Evolutionary conservation across 225 moss, liverwort and hornwort genomes (phyloP), one percentile per base, ranked within the genome.

Genomic region (Polytrichum commune): DNA sequence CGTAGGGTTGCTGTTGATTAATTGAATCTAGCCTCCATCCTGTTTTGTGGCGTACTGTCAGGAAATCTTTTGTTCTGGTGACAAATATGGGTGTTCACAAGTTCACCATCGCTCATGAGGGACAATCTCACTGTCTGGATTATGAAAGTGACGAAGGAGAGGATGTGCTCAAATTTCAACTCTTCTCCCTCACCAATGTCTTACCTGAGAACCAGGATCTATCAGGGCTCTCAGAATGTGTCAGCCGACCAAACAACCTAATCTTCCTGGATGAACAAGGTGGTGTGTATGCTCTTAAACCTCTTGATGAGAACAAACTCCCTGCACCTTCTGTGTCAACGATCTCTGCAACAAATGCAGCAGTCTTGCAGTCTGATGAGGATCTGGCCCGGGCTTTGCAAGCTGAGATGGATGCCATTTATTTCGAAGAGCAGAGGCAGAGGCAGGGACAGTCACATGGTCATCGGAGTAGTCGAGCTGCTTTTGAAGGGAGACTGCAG

Each of bases 381-480:
- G 78, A 82, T 60, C 78, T 81, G 64, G 81, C 76, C 29, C 85
- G 74, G 28, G 79, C 81, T 79, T 62, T 79, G 65, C 79, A 82
- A 85, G 64, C 71, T 10, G 76, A 82, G 28, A 71, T 76, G 65
- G 74, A 76, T 78, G 74, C 76, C 24, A 64, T 72, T 9, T 66
- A 22, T 76, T 61, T 74, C 74, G 74, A 66, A 65, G 68, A 32
- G 38, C 70, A 29, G 55, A 60, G 55, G 60, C 64, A 73, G 27
- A 70, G 54, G 24, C 69, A 72, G 53, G 8, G 46, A 46, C 46
- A 46, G 46, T 1, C 46, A 46, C 46, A 46, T 13, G 46, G 13
- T 46, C 16, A 46, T 46, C 58, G 6, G 9, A 63, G 32, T 20
- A 68, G 70, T 69, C 76, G 65, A 76, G 74, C 55, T 27, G 60